Conservation (phyloP, 352 stramenopile species). For the Pythium rhizo-oryzae region DNA sequence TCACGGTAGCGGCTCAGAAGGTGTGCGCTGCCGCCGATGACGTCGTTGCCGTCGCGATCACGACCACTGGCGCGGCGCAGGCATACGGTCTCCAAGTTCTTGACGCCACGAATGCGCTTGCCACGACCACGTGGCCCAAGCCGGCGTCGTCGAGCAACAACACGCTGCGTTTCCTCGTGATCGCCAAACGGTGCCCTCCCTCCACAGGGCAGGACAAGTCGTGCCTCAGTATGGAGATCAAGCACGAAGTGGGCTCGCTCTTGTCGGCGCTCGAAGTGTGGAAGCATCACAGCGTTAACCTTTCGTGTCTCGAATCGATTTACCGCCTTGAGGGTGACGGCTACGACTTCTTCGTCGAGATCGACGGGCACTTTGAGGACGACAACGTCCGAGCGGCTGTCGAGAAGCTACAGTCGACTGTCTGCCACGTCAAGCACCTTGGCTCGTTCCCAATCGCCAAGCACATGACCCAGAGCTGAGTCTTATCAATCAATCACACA, state of each 20-base stretch:
- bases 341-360: slow-evolving; percentile 89
- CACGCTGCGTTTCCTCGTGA: slow-evolving; percentile 70
- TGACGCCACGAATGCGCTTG: slow-evolving; percentile 52
- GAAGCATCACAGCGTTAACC: slow-evolving; percentile 80
- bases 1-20: slow-evolving; percentile 57
- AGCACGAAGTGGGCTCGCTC: slow-evolving; percentile 87
- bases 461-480: slow-evolving; percentile 46
- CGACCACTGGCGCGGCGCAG: slow-evolving; percentile 46
- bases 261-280: slow-evolving; percentile 79
- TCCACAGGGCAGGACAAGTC: slow-evolving; percentile 83
- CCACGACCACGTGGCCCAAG: slow-evolving; percentile 46
- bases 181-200: slow-evolving; percentile 65
- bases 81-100: slow-evolving; percentile 48
- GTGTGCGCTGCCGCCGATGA: slow-evolving; percentile 34
- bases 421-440: slow-evolving; percentile 76
- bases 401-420: slow-evolving; percentile 46
- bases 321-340: slow-evolving; percentile 69
- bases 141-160: slow-evolving; percentile 32
- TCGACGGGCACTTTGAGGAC: slow-evolving; percentile 79
- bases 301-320: slow-evolving; percentile 88
- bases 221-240: slow-evolving; percentile 84
- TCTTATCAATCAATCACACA: neutral
- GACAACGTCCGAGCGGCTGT: slow-evolving; percentile 57
- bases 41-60: slow-evolving; percentile 52
- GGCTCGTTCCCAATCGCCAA: slow-evolving; percentile 79